Evolutionary conservation across 2,329 filamentous ascomycete species (phyloP), one percentile per base, ranked within the genome.

Genomic region (Aspergillus pseudotamarii): DNA sequence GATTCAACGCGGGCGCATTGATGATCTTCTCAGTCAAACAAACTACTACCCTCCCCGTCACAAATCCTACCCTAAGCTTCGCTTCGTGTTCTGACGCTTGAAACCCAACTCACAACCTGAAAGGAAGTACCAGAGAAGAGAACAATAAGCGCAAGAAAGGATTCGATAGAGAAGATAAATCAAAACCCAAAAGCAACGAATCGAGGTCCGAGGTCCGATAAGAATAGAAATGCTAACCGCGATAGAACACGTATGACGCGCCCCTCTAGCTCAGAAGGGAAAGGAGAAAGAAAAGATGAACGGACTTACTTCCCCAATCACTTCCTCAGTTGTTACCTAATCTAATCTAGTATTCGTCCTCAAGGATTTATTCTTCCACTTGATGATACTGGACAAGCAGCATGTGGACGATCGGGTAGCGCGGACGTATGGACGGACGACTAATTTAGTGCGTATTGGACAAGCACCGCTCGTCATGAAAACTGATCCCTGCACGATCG

Each of bases 371-470:
- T 38, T 55, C 34, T 55, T 38, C 32, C 51, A 23, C 26, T 55
- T 4, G n/a, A 55, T 38, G n/a, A 55, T 26, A 55, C 32, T 41
- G 51, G 51, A 26, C 51, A n/a, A 55, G 32, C 61, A 60, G 54
- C 53, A 63, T 64, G 59, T 61, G 62, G 60, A 46, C 48, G 51
- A 46, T 66, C 66, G 64, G 66, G 56, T 68, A 62, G 66, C 64
- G 62, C 66, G 64, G 66, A 63, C 54, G 60, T 48, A 63, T 50
- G 64, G 48, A 59, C 57, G 61, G 51, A 55, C 57, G 58, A 62
- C 34, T 61, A 61, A 63, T 57, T 61, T 58, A 59, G 62, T 59
- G 53, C 16, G 51, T 12, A 36, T 36, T 10, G 34, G 51, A 38
- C 41, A 12, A 55, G 32, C 51, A 38, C n/a, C 34, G 23, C n/a